A percentile compares a stretch with the other conserved stretches of the same genome.
Conservation (phyloP, 2,329 filamentous ascomycete species). For the Shiraia sp. region DNA sequence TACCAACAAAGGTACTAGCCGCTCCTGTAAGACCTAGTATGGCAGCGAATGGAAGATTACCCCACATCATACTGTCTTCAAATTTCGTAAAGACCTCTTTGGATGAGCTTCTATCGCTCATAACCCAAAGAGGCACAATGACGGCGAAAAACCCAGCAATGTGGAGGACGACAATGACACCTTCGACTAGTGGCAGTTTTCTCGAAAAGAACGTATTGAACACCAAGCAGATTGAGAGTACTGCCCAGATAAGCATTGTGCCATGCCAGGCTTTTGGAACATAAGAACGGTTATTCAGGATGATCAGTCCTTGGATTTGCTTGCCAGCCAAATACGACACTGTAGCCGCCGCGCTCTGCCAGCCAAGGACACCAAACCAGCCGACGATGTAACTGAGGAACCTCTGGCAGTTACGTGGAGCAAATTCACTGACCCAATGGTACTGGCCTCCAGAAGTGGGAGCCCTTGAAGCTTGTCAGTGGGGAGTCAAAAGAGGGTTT, state of each 20-base stretch:
- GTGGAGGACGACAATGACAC: constrained; percentile 33
- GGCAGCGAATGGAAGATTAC: constrained; percentile 32
- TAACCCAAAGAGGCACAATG: constrained; percentile 35
- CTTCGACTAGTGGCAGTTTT: constrained; percentile 34
- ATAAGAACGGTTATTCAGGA: constrained; percentile 48
- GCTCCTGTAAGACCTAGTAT: constrained; percentile 40
- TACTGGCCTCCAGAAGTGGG: constrained; percentile 17
- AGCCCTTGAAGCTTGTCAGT: constrained; percentile 4
- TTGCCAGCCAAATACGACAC: constrained; percentile 22
- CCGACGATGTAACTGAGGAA: constrained; percentile 31
- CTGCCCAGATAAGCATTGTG: constrained; percentile 47
- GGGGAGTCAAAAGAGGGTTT: background rate
- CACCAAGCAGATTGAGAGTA: constrained; percentile 39
- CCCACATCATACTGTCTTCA: constrained; percentile 41
- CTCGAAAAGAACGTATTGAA: constrained; percentile 47
- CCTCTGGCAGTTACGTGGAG: constrained; percentile 28
- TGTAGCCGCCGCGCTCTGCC: constrained; percentile 38
- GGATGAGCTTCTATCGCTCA: constrained; percentile 20
- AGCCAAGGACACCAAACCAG: constrained; percentile 45
- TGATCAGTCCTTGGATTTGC: constrained; percentile 41
- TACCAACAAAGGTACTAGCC: constrained; percentile 30
- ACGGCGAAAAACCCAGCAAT: constrained; percentile 47
- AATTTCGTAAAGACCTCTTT: constrained; percentile 28
- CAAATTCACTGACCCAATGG: constrained; percentile 31
- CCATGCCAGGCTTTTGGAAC: constrained; percentile 49